A percentile compares a stretch with the other conserved stretches of the same genome.
Conservation (phyloP, 192 early-diverging fungal genomes). For the Podochytrium sp. region DNA sequence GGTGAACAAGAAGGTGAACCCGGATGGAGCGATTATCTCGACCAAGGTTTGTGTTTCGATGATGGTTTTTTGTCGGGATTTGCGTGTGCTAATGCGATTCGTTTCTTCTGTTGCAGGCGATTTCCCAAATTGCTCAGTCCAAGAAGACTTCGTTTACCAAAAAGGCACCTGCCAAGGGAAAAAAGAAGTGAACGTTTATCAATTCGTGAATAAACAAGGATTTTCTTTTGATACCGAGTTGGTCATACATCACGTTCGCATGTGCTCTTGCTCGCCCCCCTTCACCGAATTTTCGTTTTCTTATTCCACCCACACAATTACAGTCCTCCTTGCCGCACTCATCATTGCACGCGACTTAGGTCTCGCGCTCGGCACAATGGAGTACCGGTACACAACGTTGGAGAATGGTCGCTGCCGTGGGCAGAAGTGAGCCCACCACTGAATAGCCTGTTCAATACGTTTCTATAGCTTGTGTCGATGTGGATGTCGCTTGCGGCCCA, state of each 20-base stretch:
- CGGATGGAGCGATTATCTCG: constrained; percentile 42
- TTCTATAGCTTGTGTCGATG: constrained; percentile 85
- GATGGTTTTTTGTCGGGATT: no score
- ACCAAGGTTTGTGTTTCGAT: no score
- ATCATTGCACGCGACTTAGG: constrained; percentile 88
- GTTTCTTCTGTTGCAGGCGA: constrained; percentile 11
- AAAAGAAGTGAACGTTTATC: constrained; percentile 7
- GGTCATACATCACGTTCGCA: no score
- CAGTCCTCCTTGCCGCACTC: constrained; percentile 71
- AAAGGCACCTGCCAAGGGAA: background rate
- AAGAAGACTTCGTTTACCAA: background rate
- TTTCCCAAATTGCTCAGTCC: constrained; percentile 22
- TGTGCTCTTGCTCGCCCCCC: no score
- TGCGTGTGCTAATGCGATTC: no score
- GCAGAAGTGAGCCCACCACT: constrained; percentile 88
- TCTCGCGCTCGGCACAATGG: constrained; percentile 76
- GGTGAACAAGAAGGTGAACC: constrained; percentile 46
- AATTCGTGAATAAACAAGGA: no score
- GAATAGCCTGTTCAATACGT: constrained; percentile 90
- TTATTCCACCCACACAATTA: no score
- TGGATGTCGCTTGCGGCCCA: constrained; percentile 71
- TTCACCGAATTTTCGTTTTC: no score
- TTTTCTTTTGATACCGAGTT: no score
- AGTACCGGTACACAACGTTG: constrained; percentile 84
- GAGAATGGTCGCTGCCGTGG: constrained; percentile 86